Evolutionary conservation across 2,329 filamentous ascomycete species (phyloP).

Genomic region (Nigrospora oryzae): DNA sequence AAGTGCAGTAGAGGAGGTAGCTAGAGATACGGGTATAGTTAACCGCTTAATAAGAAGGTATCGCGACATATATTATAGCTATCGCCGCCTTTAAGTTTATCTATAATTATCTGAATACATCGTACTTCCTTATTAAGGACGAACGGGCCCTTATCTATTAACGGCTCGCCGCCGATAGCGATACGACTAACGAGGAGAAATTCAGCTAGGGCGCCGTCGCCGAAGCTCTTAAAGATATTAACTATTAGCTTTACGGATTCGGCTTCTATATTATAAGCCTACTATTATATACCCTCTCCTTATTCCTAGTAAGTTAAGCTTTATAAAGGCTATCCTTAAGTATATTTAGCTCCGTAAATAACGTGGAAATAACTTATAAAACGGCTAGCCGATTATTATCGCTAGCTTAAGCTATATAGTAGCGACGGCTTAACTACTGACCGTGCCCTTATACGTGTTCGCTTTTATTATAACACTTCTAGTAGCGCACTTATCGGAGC

Average conservation of each 20-base stretch:
- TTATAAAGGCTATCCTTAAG: conserved; percentile 25
- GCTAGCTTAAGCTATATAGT: conserved; percentile 43
- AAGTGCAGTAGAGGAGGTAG: too few relatives aligned
- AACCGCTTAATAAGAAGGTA: conserved; percentile 44
- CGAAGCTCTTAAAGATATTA: conserved; percentile 57
- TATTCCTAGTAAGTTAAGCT: conserved; percentile 37
- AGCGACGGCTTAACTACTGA: conserved; percentile 47
- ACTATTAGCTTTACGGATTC: conserved; percentile 65
- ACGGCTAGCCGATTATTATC: conserved; percentile 41
- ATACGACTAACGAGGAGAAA: conserved; percentile 58
- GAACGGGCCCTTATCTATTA: conserved; percentile 51
- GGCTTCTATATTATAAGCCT: conserved; percentile 67
- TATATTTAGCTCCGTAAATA: too few relatives aligned
- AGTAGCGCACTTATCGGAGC: conserved; percentile 53
- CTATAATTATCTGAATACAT: conserved; percentile 55
- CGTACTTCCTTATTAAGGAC: conserved; percentile 44
- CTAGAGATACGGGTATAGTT: too few relatives aligned
- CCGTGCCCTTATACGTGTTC: conserved; percentile 56
- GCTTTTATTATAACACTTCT: conserved; percentile 50
- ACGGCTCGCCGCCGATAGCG: conserved; percentile 58
- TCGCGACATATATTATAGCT: conserved; percentile 44
- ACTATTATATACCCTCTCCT: conserved; percentile 45
- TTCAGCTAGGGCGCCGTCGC: conserved; percentile 62
- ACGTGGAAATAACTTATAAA: conserved; percentile 3
- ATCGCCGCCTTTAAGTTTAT: conserved; percentile 48